Conservation (phyloP, 1,284 basidiomycete genomes). For the Fomitiporia mediterranea region DNA sequence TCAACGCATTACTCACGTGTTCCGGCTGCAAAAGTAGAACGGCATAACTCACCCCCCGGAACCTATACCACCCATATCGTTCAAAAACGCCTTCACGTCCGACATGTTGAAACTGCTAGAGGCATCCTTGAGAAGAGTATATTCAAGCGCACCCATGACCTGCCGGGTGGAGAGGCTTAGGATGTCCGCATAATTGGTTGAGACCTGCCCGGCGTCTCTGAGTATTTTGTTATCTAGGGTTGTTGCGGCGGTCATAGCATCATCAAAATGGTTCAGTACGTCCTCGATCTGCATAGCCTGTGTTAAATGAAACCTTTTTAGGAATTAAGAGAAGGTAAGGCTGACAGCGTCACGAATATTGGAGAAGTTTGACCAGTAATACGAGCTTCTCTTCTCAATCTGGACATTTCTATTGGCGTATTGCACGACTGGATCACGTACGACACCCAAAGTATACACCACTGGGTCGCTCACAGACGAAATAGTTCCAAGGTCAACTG, state of each 20-base stretch:
- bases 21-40: background rate
- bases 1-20: background rate
- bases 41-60: conserved; percentile 7
- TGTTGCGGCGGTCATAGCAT: conserved; percentile 29
- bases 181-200: conserved; percentile 35
- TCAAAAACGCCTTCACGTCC: conserved; percentile 24
- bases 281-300: conserved; percentile 31
- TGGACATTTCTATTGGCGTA: conserved; percentile 10
- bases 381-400: conserved; percentile 28
- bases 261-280: conserved; percentile 36
- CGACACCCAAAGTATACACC: conserved; percentile 17
- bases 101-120: conserved; percentile 27
- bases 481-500: conserved; percentile 19
- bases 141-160: conserved; percentile 37
- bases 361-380: conserved; percentile 30
- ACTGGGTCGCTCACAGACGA: conserved; percentile 11
- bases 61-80: conserved; percentile 12
- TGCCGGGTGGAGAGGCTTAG: conserved; percentile 37
- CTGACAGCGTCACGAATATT: conserved; percentile 15
- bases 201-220: conserved; percentile 27
- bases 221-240: conserved; percentile 36
- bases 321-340: background rate
- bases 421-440: conserved; percentile 17
- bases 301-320: background rate
- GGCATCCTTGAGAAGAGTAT: conserved; percentile 29